Evolutionary conservation across 768 basidiomycete species (phyloP), one percentile per base, ranked within the genome.

Genomic region (Termitomyces sp.): DNA sequence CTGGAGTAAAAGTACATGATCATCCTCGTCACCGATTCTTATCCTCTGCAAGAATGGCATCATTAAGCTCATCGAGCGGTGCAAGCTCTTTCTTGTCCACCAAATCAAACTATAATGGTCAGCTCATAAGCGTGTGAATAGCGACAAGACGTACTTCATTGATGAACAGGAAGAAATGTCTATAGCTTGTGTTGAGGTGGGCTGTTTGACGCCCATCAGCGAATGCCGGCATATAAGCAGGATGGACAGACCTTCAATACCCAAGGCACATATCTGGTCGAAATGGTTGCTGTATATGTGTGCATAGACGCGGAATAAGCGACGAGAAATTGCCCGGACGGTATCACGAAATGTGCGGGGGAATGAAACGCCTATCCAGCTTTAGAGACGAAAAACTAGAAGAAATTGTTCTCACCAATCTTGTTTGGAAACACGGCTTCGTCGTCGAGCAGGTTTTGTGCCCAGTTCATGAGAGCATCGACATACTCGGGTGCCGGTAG

Each of bases 261-360:
- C 95, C 48, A 99, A 76, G 15, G 97, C 97, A 71, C 96, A 98
- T 59, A 98, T 93, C 67, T 98, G 96, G 67, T 98, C 97, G 72
- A 99, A 98, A 73, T 99, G 97, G 65, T 94, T 96, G 79, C 95
- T 96, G 78, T 99, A 99, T 68, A 98, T 87, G 71, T 99, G 97
- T 20, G 95, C 97, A 70, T 99, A 99, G 44, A 99, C 91, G 18
- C 97, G 84, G 81, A 99, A 99, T 57, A 99, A 73, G 30, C 97
- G 84, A 47, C 97, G 84, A 58, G 93, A 84, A 59, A 99, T 94
- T 11, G 92, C 93, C 68, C 93, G 88, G 61, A 97, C 89, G 0
- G 92, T 95, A 18, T 92, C 89, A 31, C 87, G 85, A 75, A 97
- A 98, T 68, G 85, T 93, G 69, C 82, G 85, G 1, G 95, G 91